These are phyloP conservation scores for Primulina tabacum DNA, from an alignment of 257 asterid species.

Conservation along the genomic window DNA sequence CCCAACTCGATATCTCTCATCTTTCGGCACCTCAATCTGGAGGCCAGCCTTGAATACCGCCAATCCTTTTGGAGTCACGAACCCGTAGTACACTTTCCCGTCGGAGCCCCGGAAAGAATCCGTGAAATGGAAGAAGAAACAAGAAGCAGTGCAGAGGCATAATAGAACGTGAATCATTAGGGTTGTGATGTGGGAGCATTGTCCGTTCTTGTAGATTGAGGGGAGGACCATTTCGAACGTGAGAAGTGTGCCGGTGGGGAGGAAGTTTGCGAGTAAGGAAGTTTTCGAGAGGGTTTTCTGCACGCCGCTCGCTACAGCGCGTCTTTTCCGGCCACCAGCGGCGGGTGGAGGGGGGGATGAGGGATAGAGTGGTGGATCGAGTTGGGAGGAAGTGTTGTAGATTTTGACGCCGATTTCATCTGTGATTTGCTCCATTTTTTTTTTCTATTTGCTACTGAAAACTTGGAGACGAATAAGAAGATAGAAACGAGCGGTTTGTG, in stretches of 20 bases:
- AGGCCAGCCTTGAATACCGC: conserved; percentile 74
- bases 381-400: conserved; percentile 48
- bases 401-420: background rate
- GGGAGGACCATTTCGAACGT: conserved; percentile 94
- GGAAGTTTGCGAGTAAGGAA: conserved; percentile 74
- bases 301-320: conserved; percentile 67
- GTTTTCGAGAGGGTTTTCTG: conserved; percentile 84
- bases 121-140: conserved; percentile 95
- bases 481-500: too few relatives aligned
- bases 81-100: conserved; percentile 78
- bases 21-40: conserved; percentile 64
- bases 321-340: conserved; percentile 42
- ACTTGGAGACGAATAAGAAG: too few relatives aligned
- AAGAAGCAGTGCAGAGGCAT: conserved; percentile 59
- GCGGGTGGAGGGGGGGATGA: conserved; percentile 26
- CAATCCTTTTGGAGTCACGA: conserved; percentile 65
- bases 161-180: conserved; percentile 64
- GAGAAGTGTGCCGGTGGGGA: conserved; percentile 92
- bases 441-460: too few relatives aligned
- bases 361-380: conserved; percentile 35
- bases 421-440: too few relatives aligned
- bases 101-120: conserved; percentile 79
- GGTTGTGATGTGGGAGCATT: conserved; percentile 58
- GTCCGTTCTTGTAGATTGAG: conserved; percentile 56
- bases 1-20: conserved; percentile 54